Conservation (phyloP, 345 rosid species). For the Kernera saxatilis region DNA sequence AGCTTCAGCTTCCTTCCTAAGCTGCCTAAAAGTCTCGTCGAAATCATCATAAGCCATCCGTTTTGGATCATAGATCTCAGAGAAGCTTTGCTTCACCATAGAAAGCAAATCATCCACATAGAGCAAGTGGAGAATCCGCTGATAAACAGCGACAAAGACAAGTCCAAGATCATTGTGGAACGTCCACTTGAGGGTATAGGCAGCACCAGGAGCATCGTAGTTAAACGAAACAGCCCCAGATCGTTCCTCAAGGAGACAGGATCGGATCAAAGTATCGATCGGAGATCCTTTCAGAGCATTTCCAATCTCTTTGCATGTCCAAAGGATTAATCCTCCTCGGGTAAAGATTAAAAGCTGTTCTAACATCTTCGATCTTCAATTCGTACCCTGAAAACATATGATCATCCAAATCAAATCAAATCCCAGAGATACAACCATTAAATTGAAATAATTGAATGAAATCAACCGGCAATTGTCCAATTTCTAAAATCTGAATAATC, state of each 20-base stretch:
- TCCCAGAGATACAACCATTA: not conserved
- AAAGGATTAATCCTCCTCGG: conserved; percentile 94
- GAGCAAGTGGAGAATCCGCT: conserved; percentile 79
- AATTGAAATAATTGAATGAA: not conserved
- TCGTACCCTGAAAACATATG: conserved; percentile 28
- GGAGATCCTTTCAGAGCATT: conserved; percentile 94
- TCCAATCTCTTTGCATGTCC: conserved; percentile 96
- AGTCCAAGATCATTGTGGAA: conserved; percentile 94
- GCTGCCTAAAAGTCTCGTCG: conserved; percentile 84
- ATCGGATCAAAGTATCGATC: conserved; percentile 77
- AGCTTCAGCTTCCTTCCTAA: conserved; percentile 89
- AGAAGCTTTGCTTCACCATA: conserved; percentile 65
- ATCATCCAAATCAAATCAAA: conserved; percentile 13
- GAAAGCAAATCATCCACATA: conserved; percentile 91
- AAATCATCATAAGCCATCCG: conserved; percentile 56
- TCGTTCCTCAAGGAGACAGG: conserved; percentile 95
- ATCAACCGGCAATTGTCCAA: not conserved
- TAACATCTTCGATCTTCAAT: conserved; percentile 51
- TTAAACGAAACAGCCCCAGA: conserved; percentile 74
- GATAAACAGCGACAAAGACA: conserved; percentile 95
- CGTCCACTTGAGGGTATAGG: conserved; percentile 95
- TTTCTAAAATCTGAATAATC: not conserved
- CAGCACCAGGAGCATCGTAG: conserved; percentile 73
- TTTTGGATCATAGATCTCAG: conserved; percentile 77
- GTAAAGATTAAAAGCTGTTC: conserved; percentile 94